Evolutionary conservation across 169 alveolate species (phyloP).

Genomic region (Cryptosporidium muris): DNA sequence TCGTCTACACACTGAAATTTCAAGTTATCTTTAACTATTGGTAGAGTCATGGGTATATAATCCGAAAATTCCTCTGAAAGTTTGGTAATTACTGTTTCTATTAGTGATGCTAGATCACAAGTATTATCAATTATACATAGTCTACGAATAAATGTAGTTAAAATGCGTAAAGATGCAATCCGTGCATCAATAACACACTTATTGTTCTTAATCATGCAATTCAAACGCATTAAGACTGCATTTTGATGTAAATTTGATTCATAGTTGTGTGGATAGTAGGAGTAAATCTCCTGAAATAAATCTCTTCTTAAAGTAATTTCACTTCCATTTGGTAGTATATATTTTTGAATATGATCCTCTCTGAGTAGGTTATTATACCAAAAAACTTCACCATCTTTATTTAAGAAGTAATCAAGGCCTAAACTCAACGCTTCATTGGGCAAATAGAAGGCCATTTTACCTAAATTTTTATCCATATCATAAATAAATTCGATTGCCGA

Average conservation of each 20-base stretch:
- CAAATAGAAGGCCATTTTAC: background rate
- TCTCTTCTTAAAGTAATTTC: constrained; percentile 44
- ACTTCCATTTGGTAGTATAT: constrained; percentile 59
- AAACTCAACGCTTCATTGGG: constrained; percentile 8
- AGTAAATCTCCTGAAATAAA: constrained; percentile 35
- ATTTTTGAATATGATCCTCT: constrained; percentile 30
- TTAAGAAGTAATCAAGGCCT: constrained; percentile 2
- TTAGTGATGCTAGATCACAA: background rate
- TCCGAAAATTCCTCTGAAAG: constrained; percentile 51
- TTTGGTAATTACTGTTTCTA: background rate
- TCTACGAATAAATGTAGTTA: constrained; percentile 35
- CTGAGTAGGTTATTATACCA: constrained; percentile 9
- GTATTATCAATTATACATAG: constrained; percentile 38
- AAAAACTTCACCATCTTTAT: background rate
- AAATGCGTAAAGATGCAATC: constrained; percentile 11
- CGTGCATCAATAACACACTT: constrained; percentile 24
- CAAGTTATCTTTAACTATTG: background rate
- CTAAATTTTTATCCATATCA: constrained; percentile 12
- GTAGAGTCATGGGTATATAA: constrained; percentile 6
- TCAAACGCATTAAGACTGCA: constrained; percentile 3
- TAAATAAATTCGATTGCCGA: constrained; percentile 38
- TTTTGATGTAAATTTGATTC: constrained; percentile 3
- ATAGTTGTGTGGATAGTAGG: constrained; percentile 16
- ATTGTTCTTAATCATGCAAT: constrained; percentile 12
- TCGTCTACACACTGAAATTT: too few species aligned